Percentiles rank a stretch among this genome's conserved stretches.
These are phyloP conservation scores for Elongisporangium undulatum DNA, from an alignment of 352 stramenopile species.

Conservation along the genomic window DNA sequence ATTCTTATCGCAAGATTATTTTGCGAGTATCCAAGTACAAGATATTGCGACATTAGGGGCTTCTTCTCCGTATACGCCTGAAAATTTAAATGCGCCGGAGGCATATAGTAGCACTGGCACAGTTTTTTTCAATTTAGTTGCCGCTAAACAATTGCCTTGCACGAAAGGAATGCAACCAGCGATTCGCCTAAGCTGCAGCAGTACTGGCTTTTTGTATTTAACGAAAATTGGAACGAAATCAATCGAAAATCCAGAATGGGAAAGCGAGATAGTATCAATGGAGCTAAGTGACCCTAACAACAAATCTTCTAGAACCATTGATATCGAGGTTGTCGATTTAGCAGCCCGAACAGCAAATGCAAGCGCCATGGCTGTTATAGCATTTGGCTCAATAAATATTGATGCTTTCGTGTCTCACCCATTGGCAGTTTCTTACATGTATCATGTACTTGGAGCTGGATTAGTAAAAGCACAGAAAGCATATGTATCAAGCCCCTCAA, in stretches of 20 bases:
- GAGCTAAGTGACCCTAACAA: conserved; percentile 7
- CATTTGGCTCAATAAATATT: conserved; percentile 28
- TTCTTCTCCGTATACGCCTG: conserved; percentile 4
- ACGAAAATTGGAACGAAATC: conserved; percentile 27
- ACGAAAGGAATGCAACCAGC: conserved; percentile 34
- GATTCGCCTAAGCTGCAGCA: conserved; percentile 15
- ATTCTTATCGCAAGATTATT: conserved; percentile 33
- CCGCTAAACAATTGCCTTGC: conserved; percentile 20
- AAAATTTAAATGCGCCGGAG: not conserved
- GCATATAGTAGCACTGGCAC: conserved; percentile 10
- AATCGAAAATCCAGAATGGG: conserved; percentile 26
- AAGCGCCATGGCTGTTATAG: conserved; percentile 25
- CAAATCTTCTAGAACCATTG: conserved; percentile 1
- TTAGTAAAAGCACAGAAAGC: too few species aligned
- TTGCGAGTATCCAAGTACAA: conserved; percentile 6
- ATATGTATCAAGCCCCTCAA: not conserved
- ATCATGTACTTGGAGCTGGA: conserved; percentile 13
- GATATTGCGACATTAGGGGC: conserved; percentile 1
- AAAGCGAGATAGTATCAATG: conserved; percentile 19
- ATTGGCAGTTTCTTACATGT: conserved; percentile 23
- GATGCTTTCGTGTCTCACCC: conserved; percentile 27
- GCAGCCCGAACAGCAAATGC: conserved; percentile 27
- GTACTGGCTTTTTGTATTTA: conserved; percentile 8
- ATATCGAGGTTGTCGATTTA: conserved; percentile 39
- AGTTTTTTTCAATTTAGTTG: conserved; percentile 28